phyloP scores from a whole-genome alignment of 2,329 filamentous ascomycete genomes.

The Colletotrichum salicis region DNA sequence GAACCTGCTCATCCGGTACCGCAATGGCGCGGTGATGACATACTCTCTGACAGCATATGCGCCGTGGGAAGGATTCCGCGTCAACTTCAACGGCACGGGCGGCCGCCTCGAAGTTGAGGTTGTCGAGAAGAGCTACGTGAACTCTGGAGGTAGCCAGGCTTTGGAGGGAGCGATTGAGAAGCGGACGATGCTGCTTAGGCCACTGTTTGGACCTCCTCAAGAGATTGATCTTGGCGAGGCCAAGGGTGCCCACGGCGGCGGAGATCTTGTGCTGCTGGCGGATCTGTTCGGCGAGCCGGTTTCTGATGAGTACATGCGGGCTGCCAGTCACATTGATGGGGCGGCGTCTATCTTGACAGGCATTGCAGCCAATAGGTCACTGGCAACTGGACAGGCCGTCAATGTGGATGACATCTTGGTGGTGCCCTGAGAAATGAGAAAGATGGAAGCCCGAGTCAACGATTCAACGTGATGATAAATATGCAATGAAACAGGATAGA shows the following conservation, averaged over 20 bases:
- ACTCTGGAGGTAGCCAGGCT: constrained; percentile 68
- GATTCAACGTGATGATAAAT: not conserved
- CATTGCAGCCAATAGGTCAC: constrained; percentile 68
- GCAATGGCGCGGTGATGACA: constrained; percentile 66
- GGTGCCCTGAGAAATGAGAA: constrained; percentile 42
- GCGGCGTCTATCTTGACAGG: constrained; percentile 69
- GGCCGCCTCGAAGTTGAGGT: constrained; percentile 70
- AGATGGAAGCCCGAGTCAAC: not conserved
- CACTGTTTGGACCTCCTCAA: constrained; percentile 65
- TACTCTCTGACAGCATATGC: constrained; percentile 71
- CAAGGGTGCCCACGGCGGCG: constrained; percentile 68
- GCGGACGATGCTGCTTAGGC: constrained; percentile 60
- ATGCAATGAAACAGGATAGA: not conserved
- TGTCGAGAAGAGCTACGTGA: constrained; percentile 71
- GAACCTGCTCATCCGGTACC: constrained; percentile 68
- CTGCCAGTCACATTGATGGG: constrained; percentile 68
- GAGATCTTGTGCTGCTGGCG: constrained; percentile 65
- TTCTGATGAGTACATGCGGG: constrained; percentile 63
- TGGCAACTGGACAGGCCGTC: constrained; percentile 66
- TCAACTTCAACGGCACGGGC: constrained; percentile 67
- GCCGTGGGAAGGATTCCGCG: constrained; percentile 70
- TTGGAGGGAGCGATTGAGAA: constrained; percentile 63
- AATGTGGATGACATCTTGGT: constrained; percentile 62
- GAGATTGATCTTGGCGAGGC: constrained; percentile 64
- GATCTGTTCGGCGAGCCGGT: constrained; percentile 67